Conservation (phyloP, 495 filamentous ascomycete genomes). For the Penicillium atrosanguineum region DNA sequence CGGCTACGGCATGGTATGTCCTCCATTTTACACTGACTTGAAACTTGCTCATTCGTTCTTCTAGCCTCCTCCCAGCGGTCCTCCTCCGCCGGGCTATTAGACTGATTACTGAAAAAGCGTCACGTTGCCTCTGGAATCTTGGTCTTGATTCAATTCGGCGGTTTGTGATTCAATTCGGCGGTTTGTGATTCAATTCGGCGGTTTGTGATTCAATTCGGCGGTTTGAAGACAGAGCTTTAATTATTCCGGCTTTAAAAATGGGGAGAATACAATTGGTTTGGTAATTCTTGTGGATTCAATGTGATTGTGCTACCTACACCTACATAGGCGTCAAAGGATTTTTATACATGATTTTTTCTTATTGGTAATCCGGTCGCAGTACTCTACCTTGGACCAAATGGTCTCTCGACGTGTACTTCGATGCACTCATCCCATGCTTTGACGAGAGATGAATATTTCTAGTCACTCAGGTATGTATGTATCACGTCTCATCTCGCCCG, state of each 20-base stretch:
- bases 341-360: neutral
- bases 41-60: neutral
- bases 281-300: neutral
- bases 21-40: neutral
- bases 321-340: neutral
- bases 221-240: conserved; percentile 2
- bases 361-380: neutral
- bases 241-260: neutral
- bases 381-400: neutral
- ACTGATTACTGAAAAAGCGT: neutral
- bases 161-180: too few relatives aligned
- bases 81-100: conserved; percentile 53
- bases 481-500: neutral
- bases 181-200: too few relatives aligned
- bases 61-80: conserved; percentile 32
- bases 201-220: too few relatives aligned
- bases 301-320: neutral
- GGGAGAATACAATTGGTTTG: conserved; percentile 7
- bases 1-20: conserved; percentile 65
- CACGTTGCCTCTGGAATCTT: neutral
- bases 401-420: neutral
- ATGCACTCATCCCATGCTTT: neutral
- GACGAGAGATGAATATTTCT: neutral
- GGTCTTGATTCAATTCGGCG: neutral
- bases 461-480: neutral